Evolutionary conservation across 306 rosid species (phyloP), one percentile per base, ranked within the genome.

Genomic region (Cicer judaicum): DNA sequence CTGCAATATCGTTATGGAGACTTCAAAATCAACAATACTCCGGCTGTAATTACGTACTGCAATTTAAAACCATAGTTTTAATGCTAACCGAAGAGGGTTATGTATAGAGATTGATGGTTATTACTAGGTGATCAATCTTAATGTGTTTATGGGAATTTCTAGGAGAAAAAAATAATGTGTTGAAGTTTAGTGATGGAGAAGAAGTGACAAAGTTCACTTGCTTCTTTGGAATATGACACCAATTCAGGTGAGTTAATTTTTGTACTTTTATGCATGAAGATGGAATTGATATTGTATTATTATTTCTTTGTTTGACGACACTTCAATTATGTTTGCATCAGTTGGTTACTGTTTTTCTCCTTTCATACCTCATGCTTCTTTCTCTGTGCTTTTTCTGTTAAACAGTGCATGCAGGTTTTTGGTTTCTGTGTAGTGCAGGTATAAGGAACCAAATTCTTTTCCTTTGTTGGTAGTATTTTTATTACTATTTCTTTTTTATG

Each of bases 61-160:
- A 24, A 24, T 24, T 24, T 24, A 24, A 24, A 24, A 24, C 3
- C 34, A 24, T 24, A 2, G 34, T 2, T 24, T 24, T 24, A 24
- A 24, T 24, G 72, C 79, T 84, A 60, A 70, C 76, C 61, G 52
- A 72, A 65, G 56, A 50, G 59, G 76, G 60, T 69, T 73, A 72
- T 84, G 88, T 77, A 81, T 78, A 84, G 84, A 77, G 77, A 62
- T 79, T 76, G 84, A 71, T 71, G 50, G 42, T 74, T 79, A 52
- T 74, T 79, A 52, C 53, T 87, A 70, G 54, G 34, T 53, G 65
- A n/a, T 84, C 83, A 70, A 49, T 80, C 65, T 62, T 70, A 44
- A 41, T 65, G 42, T 77, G 50, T 76, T 56, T 70, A 42, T 40
- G 78, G 63, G 72, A 49, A 66, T 75, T 61, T 61, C 83, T 78